These are phyloP conservation scores for Ogataea dorogensis DNA, from an alignment of 805 yeast genomes.

Conservation along the genomic window DNA sequence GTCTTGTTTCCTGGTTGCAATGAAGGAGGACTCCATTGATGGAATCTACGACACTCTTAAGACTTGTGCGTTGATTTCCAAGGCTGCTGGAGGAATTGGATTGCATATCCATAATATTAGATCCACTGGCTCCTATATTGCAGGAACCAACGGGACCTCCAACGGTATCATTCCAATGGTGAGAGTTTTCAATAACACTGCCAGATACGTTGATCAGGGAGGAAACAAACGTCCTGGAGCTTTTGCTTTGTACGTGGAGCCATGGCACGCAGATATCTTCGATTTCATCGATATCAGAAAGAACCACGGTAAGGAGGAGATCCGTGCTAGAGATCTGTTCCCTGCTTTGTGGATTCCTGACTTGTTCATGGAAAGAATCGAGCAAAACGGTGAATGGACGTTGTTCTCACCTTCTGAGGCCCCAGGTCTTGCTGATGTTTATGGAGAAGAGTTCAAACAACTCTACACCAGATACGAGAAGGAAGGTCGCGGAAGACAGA, in stretches of 20 bases:
- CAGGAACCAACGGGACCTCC: slow-evolving; percentile 63
- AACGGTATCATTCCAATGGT: slow-evolving; percentile 64
- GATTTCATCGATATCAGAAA: slow-evolving; percentile 59
- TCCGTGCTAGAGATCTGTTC: slow-evolving; percentile 61
- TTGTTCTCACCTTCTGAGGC: slow-evolving; percentile 60
- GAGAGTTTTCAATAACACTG: slow-evolving; percentile 61
- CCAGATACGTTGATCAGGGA: slow-evolving; percentile 64
- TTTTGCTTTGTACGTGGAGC: slow-evolving; percentile 58
- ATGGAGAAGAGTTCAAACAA: slow-evolving; percentile 55
- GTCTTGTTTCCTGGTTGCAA: slow-evolving; percentile 61
- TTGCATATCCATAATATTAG: slow-evolving; percentile 60
- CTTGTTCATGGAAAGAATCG: slow-evolving; percentile 60
- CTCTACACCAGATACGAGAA: slow-evolving; percentile 51
- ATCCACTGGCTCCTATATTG: slow-evolving; percentile 58
- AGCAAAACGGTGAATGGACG: slow-evolving; percentile 55
- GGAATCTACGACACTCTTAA: slow-evolving; percentile 62
- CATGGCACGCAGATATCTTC: slow-evolving; percentile 62
- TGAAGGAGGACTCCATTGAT: slow-evolving; percentile 62
- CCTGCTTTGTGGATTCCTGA: slow-evolving; percentile 66
- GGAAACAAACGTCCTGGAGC: slow-evolving; percentile 68
- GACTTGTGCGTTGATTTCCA: slow-evolving; percentile 60
- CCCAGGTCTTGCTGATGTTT: slow-evolving; percentile 52
- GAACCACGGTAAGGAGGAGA: slow-evolving; percentile 64
- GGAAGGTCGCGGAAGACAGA: slow-evolving; percentile 48
- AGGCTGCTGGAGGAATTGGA: slow-evolving; percentile 65